Base-by-base conservation (phyloP, 2,329 filamentous ascomycete species). In the Penicillium sp. region DNA sequence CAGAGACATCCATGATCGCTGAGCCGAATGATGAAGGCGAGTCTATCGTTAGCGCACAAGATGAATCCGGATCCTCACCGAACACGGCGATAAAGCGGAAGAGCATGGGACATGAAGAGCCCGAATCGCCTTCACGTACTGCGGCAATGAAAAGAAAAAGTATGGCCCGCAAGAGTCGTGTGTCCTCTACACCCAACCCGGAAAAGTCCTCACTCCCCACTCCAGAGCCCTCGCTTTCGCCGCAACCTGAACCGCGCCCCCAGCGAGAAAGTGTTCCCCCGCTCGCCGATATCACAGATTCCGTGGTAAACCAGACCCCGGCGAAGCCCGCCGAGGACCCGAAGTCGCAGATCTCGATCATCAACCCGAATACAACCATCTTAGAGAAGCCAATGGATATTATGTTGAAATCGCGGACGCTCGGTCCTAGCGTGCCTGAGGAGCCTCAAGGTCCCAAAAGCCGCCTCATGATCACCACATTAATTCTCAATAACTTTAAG, bases 401-500 rank as follows among this genome's bases (percentile, higher is more conserved):
- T 68, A 88, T 96, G 53, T 83, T 96, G 62, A 94, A 96, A 78
- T 92, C 93, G 52, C 89, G 93, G 63, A 90, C 90, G 38, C 82
- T 90, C 72, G 84, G 87, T 2, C 82, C 88, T 29, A 79, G 83
- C 6, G 85, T 86, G 0, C 79, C 88, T n/a, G 86, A 91, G 48
- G 91, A 96, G 75, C 88, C 92, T 29, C 86, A 85, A 0, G 88
- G 86, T 0, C 91, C 93, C 1, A 96, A 93, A 75, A 83, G 92
- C 56, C 90, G 95, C 57, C 93, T 95, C 67, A 94, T 98, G 58
- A 94, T 99, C 67, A 95, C 92, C 19, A 92, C 97, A 74, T 83
- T 99, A 53, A 89, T 96, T 63, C 84, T 99, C 69, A 96, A 88
- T 67, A 99, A 99, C 78, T 99, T 99, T 87, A 99, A 99, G 82